Conservation (phyloP, 176 grass and related monocot species). For the Eragrostis nindensis region DNA sequence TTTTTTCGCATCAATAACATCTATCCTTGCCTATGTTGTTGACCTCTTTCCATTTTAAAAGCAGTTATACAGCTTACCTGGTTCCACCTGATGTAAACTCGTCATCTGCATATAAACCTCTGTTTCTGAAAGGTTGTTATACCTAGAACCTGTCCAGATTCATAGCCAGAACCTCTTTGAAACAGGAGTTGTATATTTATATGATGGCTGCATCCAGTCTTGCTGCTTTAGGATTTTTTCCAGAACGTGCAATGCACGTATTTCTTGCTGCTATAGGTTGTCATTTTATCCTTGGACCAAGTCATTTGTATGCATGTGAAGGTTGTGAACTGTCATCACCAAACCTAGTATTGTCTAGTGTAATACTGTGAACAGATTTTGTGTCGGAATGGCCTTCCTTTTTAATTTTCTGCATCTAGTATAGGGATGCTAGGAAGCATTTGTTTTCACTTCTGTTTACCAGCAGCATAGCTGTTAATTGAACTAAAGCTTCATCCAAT, state of each 20-base stretch:
- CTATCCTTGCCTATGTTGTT: not conserved
- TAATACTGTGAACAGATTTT: not conserved
- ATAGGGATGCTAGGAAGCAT: conserved; percentile 15
- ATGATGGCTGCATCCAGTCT: not conserved
- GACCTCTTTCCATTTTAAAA: conserved; percentile 2
- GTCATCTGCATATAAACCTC: too few species aligned
- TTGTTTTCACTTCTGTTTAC: conserved; percentile 17
- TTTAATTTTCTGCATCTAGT: conserved; percentile 13
- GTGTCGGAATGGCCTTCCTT: not conserved
- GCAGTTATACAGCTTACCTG: not conserved
- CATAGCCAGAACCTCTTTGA: too few species aligned
- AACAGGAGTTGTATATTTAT: not conserved
- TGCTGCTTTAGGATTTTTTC: not conserved
- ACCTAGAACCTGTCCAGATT: too few species aligned
- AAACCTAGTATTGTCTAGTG: not conserved
- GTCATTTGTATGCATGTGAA: not conserved
- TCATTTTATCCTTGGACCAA: not conserved
- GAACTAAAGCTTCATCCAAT: conserved; percentile 20
- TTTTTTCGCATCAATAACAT: too few species aligned
- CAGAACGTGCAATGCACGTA: too few species aligned
- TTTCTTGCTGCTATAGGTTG: too few species aligned
- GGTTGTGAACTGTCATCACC: not conserved
- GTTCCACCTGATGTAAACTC: not conserved
- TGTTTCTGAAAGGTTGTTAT: too few species aligned
- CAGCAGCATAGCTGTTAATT: not conserved